Evolutionary conservation across 176 grass and related monocot species (phyloP).

Genomic region (Musa troglodytarum): DNA sequence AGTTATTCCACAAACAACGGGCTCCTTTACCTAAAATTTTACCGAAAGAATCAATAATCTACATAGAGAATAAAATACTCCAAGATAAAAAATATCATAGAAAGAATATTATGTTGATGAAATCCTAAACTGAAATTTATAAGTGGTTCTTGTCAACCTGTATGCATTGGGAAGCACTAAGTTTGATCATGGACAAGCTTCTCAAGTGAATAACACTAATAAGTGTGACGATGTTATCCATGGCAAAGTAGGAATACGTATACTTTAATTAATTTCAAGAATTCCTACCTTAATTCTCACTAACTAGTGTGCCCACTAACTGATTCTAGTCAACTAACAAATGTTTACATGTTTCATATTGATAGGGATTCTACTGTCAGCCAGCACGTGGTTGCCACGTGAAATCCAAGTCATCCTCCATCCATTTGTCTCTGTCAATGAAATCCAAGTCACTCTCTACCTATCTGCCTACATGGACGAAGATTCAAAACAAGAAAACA

Average conservation of each 20-base stretch:
- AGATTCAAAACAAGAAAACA: too few species aligned
- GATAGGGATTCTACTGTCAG: too few species aligned
- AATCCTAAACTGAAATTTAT: not conserved
- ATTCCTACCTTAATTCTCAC: not conserved
- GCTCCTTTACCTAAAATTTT: slow-evolving; percentile 16
- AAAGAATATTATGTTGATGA: not conserved
- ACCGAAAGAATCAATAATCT: not conserved
- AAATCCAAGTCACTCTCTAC: too few species aligned
- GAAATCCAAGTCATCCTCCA: too few species aligned
- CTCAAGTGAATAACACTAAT: too few species aligned
- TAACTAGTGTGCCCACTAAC: not conserved
- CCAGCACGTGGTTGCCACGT: too few species aligned
- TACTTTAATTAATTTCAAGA: not conserved
- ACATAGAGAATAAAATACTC: not conserved
- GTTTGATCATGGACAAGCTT: too few species aligned
- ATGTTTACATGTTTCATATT: too few species aligned
- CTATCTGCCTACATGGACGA: too few species aligned
- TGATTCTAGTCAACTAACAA: not conserved
- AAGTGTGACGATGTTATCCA: not conserved
- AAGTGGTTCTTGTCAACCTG: too few species aligned
- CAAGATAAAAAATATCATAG: not conserved
- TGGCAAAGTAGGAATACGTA: not conserved
- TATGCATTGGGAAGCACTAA: too few species aligned
- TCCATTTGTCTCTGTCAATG: too few species aligned
- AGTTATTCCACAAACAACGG: slow-evolving; percentile 28